phyloP scores from a whole-genome alignment of 139 green algal genomes.

The Chlamydomonas sp. region DNA sequence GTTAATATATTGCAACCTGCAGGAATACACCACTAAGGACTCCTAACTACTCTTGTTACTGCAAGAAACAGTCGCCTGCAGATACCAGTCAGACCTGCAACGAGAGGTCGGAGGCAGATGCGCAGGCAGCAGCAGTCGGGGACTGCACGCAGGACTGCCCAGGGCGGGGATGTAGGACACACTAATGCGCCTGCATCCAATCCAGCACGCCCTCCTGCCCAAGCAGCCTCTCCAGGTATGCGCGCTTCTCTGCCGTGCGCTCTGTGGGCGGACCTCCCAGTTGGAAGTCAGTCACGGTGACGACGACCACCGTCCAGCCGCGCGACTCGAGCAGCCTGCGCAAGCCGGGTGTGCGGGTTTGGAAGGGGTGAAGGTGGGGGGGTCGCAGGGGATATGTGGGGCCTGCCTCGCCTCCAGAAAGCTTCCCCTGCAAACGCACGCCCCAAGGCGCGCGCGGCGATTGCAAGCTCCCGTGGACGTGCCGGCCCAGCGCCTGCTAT shows the following conservation, averaged over 20 bases:
- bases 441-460: background rate
- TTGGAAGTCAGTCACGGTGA: background rate
- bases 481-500: background rate
- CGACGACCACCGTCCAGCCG: constrained; percentile 1
- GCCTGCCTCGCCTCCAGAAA: background rate
- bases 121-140: too few species aligned
- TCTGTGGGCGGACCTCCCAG: background rate
- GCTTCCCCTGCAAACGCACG: background rate
- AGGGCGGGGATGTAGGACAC: too few species aligned
- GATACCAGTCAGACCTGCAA: too few species aligned
- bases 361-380: background rate
- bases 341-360: background rate
- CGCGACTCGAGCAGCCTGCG: background rate
- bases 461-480: background rate
- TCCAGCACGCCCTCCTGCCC: background rate
- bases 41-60: too few species aligned
- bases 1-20: too few species aligned
- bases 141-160: too few species aligned
- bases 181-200: background rate
- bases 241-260: background rate
- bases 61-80: too few species aligned
- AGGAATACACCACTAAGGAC: too few species aligned
- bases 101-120: too few species aligned
- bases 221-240: background rate
- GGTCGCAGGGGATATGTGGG: background rate